Evolutionary conservation across 371 early-diverging fungal species (phyloP), one percentile per base, ranked within the genome.

Genomic region (Blastocladiella emersonii): DNA sequence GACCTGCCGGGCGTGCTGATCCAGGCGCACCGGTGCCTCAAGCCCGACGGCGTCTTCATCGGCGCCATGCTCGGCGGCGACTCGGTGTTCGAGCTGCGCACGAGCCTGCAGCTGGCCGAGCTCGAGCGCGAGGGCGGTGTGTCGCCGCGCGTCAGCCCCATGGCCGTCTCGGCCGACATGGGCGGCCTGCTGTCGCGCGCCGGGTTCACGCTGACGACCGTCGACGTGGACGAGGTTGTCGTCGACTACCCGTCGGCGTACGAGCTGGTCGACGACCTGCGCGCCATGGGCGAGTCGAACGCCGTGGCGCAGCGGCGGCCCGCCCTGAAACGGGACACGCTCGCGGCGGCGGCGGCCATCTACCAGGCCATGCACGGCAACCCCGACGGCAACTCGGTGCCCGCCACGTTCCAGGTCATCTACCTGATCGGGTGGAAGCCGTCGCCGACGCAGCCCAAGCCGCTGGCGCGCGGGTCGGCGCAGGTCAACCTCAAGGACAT

Each of bases 261-360:
- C 72, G 93, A 95, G 66, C 72, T 97, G 62, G 85, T 97, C 76
- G 75, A 84, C 51, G 97, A 97, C 72, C 72, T 97, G 39, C 77
- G 81, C 49, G 80, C 87, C 15, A 97, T 97, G 97, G 97, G 96
- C 8, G 97, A 97, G 73, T 85, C 81, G 55, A 97, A 95, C 68
- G 92, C 96, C 2, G 83, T 95, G n/a, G 21, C 7, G 19, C 56
- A 6, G 71, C 86, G 84, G 63, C 76, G 82, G 60, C 78, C 85
- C 12, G 79, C 78, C 55, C 64, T 91, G 37, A 81, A 80, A 63
- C 76, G 90, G 57, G 95, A 93, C 70, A 88, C 88, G 10, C 70
- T 97, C 61, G 57, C 89, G 41, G 92, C 95, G 7, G 90, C 94
- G 12, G 76, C 86, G 1, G 80, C 91, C 5, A 88, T 91, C 36